phyloP scores from a whole-genome alignment of 2,329 filamentous ascomycete genomes.

The Fusarium sp. region DNA sequence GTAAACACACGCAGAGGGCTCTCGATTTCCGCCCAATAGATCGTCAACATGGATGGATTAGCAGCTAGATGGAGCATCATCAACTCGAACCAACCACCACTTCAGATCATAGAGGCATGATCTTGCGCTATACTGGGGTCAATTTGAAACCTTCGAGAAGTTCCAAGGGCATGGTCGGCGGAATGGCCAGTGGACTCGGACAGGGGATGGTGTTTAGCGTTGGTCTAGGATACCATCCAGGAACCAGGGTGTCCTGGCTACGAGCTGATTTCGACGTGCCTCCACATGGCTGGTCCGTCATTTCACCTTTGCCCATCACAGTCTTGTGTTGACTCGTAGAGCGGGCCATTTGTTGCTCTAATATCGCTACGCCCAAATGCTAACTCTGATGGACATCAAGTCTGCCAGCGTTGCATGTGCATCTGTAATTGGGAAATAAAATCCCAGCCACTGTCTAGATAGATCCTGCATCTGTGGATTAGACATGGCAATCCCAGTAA shows the following conservation, averaged over 20 bases:
- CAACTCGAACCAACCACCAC: constrained; percentile 33
- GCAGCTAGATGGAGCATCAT: constrained; percentile 23
- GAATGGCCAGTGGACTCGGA: constrained; percentile 39
- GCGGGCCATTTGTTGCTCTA: constrained; percentile 36
- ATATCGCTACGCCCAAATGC: constrained; percentile 20
- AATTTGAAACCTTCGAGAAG: constrained; percentile 48
- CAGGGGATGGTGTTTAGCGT: constrained; percentile 39
- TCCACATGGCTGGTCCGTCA: constrained; percentile 34
- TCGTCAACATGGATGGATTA: constrained; percentile 43
- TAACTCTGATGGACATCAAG: neutral
- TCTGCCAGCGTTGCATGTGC: constrained; percentile 23
- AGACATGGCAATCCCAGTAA: constrained; percentile 23
- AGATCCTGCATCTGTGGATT: constrained; percentile 33
- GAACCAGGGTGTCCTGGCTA: constrained; percentile 29
- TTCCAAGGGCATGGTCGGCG: constrained; percentile 48
- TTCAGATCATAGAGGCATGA: constrained; percentile 44
- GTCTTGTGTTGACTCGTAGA: constrained; percentile 41
- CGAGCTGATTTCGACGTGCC: constrained; percentile 42
- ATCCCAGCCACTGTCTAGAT: constrained; percentile 22
- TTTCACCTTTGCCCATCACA: constrained; percentile 30
- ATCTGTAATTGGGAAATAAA: constrained; percentile 19
- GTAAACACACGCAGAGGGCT: constrained; percentile 20
- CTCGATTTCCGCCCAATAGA: constrained; percentile 32
- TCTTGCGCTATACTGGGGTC: constrained; percentile 44
- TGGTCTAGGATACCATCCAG: constrained; percentile 18